Evolutionary conservation across 208 protist species (phyloP).

Genomic region (Leishmania amazonensis): DNA sequence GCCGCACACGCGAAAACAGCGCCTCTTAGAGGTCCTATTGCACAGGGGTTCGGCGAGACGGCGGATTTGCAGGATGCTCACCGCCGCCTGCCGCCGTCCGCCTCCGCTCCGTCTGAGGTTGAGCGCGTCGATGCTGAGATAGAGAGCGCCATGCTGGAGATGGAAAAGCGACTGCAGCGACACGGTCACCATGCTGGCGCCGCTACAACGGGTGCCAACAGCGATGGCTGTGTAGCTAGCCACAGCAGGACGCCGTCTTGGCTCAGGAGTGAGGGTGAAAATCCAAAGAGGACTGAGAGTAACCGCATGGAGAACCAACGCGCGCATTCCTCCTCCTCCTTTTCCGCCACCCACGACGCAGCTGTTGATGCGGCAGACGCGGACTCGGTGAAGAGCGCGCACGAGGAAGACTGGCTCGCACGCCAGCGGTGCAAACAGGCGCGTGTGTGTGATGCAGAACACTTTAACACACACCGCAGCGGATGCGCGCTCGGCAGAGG

Average conservation of each 20-base stretch:
- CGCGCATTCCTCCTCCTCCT: not conserved
- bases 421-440: not conserved
- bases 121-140: slow-evolving; percentile 2
- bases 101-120: not conserved
- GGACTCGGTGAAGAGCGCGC: not conserved
- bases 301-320: not conserved
- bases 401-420: not conserved
- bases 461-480: not conserved
- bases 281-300: not conserved
- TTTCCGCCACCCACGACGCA: not conserved
- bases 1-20: not conserved
- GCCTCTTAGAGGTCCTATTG: not conserved
- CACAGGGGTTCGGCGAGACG: not conserved
- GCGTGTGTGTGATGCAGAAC: not conserved
- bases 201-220: not conserved
- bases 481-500: not conserved
- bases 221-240: slow-evolving; percentile 12
- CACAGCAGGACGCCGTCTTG: no score
- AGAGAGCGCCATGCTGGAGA: slow-evolving; percentile 23
- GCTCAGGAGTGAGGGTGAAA: not conserved
- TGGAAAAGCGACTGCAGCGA: slow-evolving; percentile 13
- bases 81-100: slow-evolving; percentile 9
- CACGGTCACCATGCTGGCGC: not conserved
- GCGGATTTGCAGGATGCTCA: not conserved
- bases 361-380: not conserved